Percentiles rank a stretch among this genome's conserved stretches.
Conservation (phyloP, 2,329 filamentous ascomycete genomes). For the Colletotrichum cuscutae region DNA sequence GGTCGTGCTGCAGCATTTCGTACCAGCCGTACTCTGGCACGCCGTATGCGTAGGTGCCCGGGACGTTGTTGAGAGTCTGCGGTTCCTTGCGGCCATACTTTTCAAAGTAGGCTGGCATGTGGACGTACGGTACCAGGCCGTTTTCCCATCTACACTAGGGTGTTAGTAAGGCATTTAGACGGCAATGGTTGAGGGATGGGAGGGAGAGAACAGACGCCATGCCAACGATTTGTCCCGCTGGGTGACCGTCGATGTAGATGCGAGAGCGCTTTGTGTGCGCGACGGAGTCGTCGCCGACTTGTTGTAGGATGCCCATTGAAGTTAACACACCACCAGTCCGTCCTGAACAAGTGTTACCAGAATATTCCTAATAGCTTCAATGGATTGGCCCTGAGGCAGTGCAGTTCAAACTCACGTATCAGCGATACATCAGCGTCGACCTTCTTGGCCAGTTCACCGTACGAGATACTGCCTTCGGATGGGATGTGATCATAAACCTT, state of each 20-base stretch:
- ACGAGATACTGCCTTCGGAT: constrained; percentile 40
- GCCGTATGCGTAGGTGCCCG: constrained; percentile 43
- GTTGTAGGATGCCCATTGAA: constrained; percentile 18
- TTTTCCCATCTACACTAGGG: constrained; percentile 16
- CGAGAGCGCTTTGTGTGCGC: constrained; percentile 30
- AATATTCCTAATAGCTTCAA: not conserved
- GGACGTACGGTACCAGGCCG: constrained; percentile 23
- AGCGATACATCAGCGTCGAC: constrained; percentile 42
- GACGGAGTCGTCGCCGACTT: constrained; percentile 27
- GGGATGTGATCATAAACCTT: constrained; percentile 47
- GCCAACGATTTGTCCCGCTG: constrained; percentile 20
- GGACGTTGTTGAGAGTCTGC: constrained; percentile 38
- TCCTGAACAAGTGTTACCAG: constrained; percentile 3
- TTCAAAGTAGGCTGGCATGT: constrained; percentile 46
- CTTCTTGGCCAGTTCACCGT: constrained; percentile 42
- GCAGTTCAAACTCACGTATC: constrained; percentile 35
- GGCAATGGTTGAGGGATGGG: no score
- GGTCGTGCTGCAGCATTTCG: constrained; percentile 43
- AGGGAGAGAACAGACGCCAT: constrained; percentile 18
- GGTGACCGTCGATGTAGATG: constrained; percentile 19
- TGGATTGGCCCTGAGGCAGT: no score
- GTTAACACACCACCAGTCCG: constrained; percentile 26
- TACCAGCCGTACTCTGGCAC: constrained; percentile 44
- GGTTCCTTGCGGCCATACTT: constrained; percentile 46
- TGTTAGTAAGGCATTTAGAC: not conserved